These are phyloP conservation scores for Tripterygium wilfordii DNA, from an alignment of 177 flowering plant species.

Conservation along the genomic window DNA sequence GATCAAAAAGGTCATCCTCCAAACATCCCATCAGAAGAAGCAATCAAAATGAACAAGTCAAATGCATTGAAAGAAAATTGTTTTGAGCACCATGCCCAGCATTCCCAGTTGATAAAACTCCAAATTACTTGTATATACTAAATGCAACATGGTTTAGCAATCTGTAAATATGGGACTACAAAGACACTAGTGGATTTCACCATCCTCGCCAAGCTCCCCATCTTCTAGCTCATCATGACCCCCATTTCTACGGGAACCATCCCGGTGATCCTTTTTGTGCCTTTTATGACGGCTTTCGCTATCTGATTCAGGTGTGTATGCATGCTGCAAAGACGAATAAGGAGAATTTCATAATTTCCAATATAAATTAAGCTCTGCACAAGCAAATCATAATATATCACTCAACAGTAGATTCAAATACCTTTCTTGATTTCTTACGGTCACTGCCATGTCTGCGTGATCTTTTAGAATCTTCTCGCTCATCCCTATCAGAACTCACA, in stretches of 20 bases:
- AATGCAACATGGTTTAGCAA: not conserved
- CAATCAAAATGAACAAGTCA: no score
- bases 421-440: constrained; percentile 88
- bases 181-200: constrained; percentile 60
- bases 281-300: constrained; percentile 73
- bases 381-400: not conserved
- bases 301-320: constrained; percentile 80
- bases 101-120: not conserved
- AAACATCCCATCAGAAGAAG: no score
- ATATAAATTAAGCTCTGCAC: not conserved
- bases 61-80: no score
- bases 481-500: constrained; percentile 71
- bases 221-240: constrained; percentile 90
- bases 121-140: not conserved
- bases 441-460: constrained; percentile 83
- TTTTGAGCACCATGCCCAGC: no score
- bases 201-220: constrained; percentile 98
- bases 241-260: constrained; percentile 63
- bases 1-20: no score
- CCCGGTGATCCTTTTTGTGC: constrained; percentile 73
- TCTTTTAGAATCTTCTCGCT: constrained; percentile 71
- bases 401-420: constrained; percentile 17
- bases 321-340: constrained; percentile 48
- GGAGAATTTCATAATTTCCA: not conserved
- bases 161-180: not conserved